Percentiles rank a stretch among this genome's conserved stretches.
Conservation (phyloP, 208 protist genomes). For the Crithidia bombi region DNA sequence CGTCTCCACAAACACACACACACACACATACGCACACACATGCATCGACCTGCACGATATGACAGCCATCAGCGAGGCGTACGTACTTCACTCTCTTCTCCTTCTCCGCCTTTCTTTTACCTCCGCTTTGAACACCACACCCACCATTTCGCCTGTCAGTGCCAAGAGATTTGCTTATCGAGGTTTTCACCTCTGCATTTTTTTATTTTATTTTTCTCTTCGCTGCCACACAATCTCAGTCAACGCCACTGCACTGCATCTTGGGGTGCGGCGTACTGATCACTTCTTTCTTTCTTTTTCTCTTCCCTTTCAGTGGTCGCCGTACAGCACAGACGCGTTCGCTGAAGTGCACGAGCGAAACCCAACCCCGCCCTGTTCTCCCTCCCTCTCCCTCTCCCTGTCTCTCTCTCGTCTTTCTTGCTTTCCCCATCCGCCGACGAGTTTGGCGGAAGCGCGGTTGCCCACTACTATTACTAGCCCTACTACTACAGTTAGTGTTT, state of each 20-base stretch:
- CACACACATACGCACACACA: slow-evolving; percentile 1
- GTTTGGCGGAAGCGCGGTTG: too few relatives aligned
- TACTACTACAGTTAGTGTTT: not conserved
- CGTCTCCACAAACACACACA: slow-evolving; percentile 11
- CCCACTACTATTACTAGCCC: too few relatives aligned
- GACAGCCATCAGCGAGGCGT: too few relatives aligned
- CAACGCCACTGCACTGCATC: too few relatives aligned
- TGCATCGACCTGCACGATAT: too few relatives aligned
- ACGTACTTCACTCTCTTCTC: not conserved
- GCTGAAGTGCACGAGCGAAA: too few relatives aligned
- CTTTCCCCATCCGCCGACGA: too few relatives aligned
- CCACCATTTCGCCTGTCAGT: too few relatives aligned
- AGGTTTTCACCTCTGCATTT: slow-evolving; percentile 44
- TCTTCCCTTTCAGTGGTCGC: not conserved
- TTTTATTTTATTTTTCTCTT: slow-evolving; percentile 11
- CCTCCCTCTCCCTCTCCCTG: not conserved
- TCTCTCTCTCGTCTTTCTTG: not conserved
- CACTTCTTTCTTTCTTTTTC: slow-evolving; percentile 22
- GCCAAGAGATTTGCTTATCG: slow-evolving; percentile 21
- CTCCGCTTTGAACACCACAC: not conserved
- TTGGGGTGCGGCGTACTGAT: too few relatives aligned
- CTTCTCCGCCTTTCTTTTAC: not conserved
- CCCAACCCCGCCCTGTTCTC: not conserved
- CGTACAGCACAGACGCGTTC: not conserved
- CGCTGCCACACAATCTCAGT: not conserved